Percentiles rank a stretch among this genome's conserved stretches.
phyloP scores from a whole-genome alignment of 148 eudicot species.

The Arbutus unedo region DNA sequence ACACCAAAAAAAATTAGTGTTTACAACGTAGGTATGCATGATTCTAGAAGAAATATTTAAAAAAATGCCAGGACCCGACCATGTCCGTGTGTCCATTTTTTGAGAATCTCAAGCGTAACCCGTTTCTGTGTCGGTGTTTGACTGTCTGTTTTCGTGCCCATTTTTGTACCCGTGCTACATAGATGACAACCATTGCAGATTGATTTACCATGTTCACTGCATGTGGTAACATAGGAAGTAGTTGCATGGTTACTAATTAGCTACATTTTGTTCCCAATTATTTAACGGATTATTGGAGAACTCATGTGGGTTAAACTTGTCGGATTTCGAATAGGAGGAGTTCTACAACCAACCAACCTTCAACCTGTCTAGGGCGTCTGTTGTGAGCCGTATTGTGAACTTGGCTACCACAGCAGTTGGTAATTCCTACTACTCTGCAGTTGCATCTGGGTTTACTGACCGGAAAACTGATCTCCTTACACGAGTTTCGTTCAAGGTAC shows the following conservation, averaged over 20 bases:
- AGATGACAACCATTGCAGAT: not conserved
- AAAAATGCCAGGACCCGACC: too few species aligned
- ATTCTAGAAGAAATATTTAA: too few species aligned
- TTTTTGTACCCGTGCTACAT: too few species aligned
- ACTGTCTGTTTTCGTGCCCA: too few species aligned
- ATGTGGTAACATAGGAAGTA: not conserved
- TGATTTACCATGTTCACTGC: not conserved
- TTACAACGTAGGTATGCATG: too few species aligned
- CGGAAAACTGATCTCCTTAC: slow-evolving; percentile 53
- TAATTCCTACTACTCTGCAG: slow-evolving; percentile 31
- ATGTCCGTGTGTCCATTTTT: too few species aligned
- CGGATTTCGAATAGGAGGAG: slow-evolving; percentile 41
- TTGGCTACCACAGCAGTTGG: slow-evolving; percentile 46
- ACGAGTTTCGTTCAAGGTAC: slow-evolving; percentile 86
- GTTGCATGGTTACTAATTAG: not conserved
- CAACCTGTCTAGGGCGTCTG: slow-evolving; percentile 42
- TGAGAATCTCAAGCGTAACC: too few species aligned
- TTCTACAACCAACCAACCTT: slow-evolving; percentile 55
- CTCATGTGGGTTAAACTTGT: not conserved
- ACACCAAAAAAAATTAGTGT: too few species aligned
- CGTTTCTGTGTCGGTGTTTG: too few species aligned
- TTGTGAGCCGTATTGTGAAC: slow-evolving; percentile 31
- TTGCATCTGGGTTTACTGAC: slow-evolving; percentile 62
- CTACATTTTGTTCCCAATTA: not conserved
- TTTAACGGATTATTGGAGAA: not conserved